phyloP scores from a whole-genome alignment of 805 yeast species.

The Saccharomycopsis fermentans region DNA sequence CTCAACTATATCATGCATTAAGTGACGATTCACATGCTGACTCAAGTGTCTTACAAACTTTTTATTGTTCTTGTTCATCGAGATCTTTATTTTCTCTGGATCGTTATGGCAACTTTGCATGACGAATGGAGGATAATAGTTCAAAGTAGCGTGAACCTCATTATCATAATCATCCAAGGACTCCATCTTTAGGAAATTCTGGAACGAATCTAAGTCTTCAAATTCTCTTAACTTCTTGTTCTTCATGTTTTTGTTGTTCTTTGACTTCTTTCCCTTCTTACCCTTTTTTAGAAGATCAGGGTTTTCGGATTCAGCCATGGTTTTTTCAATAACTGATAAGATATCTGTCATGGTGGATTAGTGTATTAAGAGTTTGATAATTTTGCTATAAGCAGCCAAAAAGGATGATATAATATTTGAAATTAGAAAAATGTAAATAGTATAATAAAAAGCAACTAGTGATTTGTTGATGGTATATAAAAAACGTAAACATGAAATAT shows the following conservation, averaged over 20 bases:
- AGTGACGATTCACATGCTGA: slow-evolving; percentile 65
- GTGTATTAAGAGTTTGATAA: background rate
- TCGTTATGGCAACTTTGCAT: slow-evolving; percentile 56
- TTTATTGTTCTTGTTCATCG: slow-evolving; percentile 60
- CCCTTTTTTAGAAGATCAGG: slow-evolving; percentile 14
- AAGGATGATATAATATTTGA: too few relatives aligned
- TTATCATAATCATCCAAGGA: slow-evolving; percentile 70
- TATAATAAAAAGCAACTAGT: too few relatives aligned
- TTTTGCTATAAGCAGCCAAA: too few relatives aligned
- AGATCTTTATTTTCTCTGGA: slow-evolving; percentile 61
- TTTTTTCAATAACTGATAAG: slow-evolving; percentile 17
- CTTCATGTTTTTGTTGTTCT: background rate
- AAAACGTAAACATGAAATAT: too few relatives aligned
- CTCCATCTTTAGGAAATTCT: slow-evolving; percentile 55
- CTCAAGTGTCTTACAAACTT: slow-evolving; percentile 65
- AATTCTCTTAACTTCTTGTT: slow-evolving; percentile 25
- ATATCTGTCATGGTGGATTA: slow-evolving; percentile 17
- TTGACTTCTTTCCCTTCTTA: slow-evolving; percentile 11
- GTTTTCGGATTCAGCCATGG: slow-evolving; percentile 15
- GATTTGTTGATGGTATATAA: too few relatives aligned
- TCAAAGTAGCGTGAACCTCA: slow-evolving; percentile 48
- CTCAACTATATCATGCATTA: slow-evolving; percentile 53
- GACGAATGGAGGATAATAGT: slow-evolving; percentile 67
- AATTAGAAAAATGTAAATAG: too few relatives aligned
- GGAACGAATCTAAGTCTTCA: slow-evolving; percentile 55